Evolutionary conservation across 179 eudicot species (phyloP).

Genomic region (Nepenthes alata): DNA sequence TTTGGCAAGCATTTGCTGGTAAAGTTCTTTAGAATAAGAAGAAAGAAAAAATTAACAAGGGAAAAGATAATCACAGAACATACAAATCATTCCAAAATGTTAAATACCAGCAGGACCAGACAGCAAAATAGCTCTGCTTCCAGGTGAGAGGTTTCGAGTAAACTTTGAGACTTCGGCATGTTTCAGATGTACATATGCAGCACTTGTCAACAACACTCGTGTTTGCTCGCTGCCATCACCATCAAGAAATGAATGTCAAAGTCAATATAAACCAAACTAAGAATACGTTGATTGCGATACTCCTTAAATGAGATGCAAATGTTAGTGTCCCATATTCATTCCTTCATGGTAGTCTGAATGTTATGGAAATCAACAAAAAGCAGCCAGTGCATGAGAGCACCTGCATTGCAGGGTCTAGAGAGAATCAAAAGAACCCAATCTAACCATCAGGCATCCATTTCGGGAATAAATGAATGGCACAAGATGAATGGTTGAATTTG

Average conservation of each 20-base stretch:
- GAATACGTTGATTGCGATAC: neutral
- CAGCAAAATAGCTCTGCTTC: conserved; percentile 80
- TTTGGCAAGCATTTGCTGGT: conserved; percentile 80
- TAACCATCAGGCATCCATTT: too few relatives aligned
- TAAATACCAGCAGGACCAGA: conserved; percentile 86
- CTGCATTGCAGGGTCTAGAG: too few relatives aligned
- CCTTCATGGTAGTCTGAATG: too few relatives aligned
- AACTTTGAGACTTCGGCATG: conserved; percentile 81
- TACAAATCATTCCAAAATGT: conserved; percentile 4
- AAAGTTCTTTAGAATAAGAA: conserved; percentile 37
- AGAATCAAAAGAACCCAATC: too few relatives aligned
- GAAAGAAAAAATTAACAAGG: conserved; percentile 3
- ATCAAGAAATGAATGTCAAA: conserved; percentile 8
- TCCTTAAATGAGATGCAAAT: too few relatives aligned
- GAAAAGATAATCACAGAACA: neutral
- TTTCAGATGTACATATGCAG: conserved; percentile 88
- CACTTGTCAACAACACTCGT: conserved; percentile 59
- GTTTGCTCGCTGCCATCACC: conserved; percentile 68
- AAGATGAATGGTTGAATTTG: too few relatives aligned
- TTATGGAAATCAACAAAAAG: too few relatives aligned
- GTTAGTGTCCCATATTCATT: too few relatives aligned
- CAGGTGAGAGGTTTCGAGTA: conserved; percentile 84
- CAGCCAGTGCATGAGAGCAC: too few relatives aligned
- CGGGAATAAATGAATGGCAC: too few relatives aligned
- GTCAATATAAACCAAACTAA: neutral